Evolutionary conservation across 345 rosid species (phyloP).

Genomic region (Reutealis trisperma): DNA sequence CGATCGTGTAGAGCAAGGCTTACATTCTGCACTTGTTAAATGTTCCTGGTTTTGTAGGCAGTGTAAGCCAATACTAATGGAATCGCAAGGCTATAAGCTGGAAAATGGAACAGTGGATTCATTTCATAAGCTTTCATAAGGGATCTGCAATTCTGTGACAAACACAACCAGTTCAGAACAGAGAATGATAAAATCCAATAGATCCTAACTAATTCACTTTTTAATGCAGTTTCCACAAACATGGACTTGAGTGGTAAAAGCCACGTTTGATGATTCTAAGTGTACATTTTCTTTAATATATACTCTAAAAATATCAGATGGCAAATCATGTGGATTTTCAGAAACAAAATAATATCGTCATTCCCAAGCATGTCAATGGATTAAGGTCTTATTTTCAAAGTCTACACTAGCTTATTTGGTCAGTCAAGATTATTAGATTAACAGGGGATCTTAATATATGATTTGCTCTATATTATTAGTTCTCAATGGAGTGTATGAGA

Average conservation of each 20-base stretch:
- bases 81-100: constrained; percentile 61
- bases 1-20: neutral
- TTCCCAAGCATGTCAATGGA: neutral
- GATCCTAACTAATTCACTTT: neutral
- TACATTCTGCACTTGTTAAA: constrained; percentile 12
- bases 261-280: neutral
- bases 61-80: constrained; percentile 61
- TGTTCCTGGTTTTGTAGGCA: constrained; percentile 47
- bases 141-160: constrained; percentile 67
- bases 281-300: neutral
- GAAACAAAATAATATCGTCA: neutral
- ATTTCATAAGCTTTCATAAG: constrained; percentile 84
- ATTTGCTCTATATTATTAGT: too few species aligned
- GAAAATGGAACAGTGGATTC: constrained; percentile 76
- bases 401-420: too few species aligned
- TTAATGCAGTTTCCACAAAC: neutral
- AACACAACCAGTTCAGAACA: constrained; percentile 11
- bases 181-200: neutral
- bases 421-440: neutral
- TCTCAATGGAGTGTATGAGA: neutral
- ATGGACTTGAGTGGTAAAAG: neutral
- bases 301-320: neutral
- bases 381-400: too few species aligned
- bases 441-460: neutral
- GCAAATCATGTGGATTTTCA: neutral